Evolutionary conservation across 1,139 yeast genomes (phyloP).

Genomic region (Yamadazyma spencermartinsiae): DNA sequence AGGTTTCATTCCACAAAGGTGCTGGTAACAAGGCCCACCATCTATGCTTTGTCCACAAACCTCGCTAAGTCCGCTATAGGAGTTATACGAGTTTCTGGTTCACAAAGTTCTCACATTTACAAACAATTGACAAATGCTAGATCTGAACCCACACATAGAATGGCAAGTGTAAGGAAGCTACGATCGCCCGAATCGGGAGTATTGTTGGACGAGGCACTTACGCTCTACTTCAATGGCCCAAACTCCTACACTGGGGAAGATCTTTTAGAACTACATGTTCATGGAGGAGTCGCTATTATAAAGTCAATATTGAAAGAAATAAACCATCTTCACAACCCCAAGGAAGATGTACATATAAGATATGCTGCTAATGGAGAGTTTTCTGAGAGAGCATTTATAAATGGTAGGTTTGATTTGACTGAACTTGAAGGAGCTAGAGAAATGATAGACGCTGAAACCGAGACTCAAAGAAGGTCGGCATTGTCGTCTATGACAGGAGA

Average conservation of each 20-base stretch:
- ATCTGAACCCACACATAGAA: conserved; percentile 47
- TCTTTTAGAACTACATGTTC: conserved; percentile 79
- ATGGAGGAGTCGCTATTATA: conserved; percentile 90
- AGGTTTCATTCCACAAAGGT: not conserved
- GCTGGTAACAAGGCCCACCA: conserved; percentile 50
- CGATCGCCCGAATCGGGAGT: conserved; percentile 38
- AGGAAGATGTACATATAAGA: conserved; percentile 49
- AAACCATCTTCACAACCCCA: conserved; percentile 46
- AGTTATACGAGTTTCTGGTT: conserved; percentile 80
- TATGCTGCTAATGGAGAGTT: conserved; percentile 95
- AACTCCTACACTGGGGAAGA: conserved; percentile 95
- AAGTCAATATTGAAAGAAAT: conserved; percentile 68
- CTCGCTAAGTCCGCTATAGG: conserved; percentile 85
- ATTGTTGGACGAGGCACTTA: conserved; percentile 74
- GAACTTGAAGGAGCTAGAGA: conserved; percentile 90
- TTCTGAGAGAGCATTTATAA: conserved; percentile 75
- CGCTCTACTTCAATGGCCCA: conserved; percentile 70
- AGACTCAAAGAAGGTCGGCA: conserved; percentile 77
- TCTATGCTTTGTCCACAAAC: conserved; percentile 87
- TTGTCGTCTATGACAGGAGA: conserved; percentile 71
- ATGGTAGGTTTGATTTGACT: conserved; percentile 69
- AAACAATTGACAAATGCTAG: conserved; percentile 44
- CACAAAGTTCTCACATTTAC: conserved; percentile 51
- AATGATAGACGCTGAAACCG: conserved; percentile 93
- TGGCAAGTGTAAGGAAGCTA: conserved; percentile 57